Percentiles rank a stretch among this genome's conserved stretches.
phyloP scores from a whole-genome alignment of 352 stramenopile genomes.

The Globisporangium solare region DNA sequence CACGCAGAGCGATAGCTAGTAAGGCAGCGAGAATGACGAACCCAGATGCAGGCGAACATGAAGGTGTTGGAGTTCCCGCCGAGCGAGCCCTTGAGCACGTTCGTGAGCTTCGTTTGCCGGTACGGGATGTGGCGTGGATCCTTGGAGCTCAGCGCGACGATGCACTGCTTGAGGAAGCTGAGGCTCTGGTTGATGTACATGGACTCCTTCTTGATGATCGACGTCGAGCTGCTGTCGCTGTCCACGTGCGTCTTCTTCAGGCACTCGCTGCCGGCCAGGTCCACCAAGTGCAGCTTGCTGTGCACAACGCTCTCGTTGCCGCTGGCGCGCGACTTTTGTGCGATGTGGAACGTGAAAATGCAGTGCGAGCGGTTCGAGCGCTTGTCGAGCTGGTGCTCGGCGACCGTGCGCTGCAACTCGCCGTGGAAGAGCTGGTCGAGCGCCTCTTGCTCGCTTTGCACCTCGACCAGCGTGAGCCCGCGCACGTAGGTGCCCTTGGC shows the following conservation, averaged over 20 bases:
- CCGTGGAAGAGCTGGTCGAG: conserved; percentile 91
- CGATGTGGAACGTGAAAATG: conserved; percentile 91
- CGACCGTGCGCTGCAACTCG: conserved; percentile 91
- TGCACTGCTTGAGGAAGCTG: conserved; percentile 94
- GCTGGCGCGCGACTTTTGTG: conserved; percentile 77
- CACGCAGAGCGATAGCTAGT: neutral
- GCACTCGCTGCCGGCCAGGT: conserved; percentile 93
- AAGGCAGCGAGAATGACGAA: conserved; percentile 6
- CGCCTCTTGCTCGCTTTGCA: conserved; percentile 77
- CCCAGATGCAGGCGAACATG: conserved; percentile 93
- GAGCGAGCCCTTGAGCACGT: conserved; percentile 90
- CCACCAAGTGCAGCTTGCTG: conserved; percentile 93
- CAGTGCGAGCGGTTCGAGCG: conserved; percentile 93
- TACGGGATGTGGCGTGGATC: conserved; percentile 88
- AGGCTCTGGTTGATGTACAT: conserved; percentile 98
- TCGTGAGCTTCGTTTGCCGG: conserved; percentile 94
- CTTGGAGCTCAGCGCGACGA: conserved; percentile 81
- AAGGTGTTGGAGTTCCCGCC: conserved; percentile 95
- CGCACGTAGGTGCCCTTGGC: conserved; percentile 77
- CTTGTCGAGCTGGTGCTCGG: conserved; percentile 92
- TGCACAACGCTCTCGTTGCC: conserved; percentile 72
- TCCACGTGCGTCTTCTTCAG: conserved; percentile 90
- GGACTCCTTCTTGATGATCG: conserved; percentile 94
- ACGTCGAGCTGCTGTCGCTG: conserved; percentile 30
- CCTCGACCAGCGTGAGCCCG: conserved; percentile 84